Evolutionary conservation across 1,284 basidiomycete genomes (phyloP).

Genomic region (Sporisorium scitamineum): DNA sequence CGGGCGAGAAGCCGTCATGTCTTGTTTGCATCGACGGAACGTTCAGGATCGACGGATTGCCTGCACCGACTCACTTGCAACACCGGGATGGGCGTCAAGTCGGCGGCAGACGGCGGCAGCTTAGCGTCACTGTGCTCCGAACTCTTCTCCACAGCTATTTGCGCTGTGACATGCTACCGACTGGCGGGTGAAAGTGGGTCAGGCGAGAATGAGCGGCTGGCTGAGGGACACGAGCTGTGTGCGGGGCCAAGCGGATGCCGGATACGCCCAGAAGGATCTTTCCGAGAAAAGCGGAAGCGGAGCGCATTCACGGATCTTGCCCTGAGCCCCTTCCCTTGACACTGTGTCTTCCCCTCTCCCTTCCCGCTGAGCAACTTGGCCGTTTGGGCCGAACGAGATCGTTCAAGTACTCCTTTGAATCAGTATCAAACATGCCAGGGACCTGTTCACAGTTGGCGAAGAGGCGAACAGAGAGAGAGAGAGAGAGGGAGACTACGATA

Average conservation of each 20-base stretch:
- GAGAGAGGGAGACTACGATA: background rate
- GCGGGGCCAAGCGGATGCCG: slow-evolving; percentile 12
- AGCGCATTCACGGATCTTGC: slow-evolving; percentile 28
- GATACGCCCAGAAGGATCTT: slow-evolving; percentile 21
- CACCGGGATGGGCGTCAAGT: background rate
- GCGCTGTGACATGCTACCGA: background rate
- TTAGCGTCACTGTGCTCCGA: slow-evolving; percentile 15
- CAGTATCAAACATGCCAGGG: background rate
- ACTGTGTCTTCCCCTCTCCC: too few relatives aligned
- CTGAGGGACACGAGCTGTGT: background rate
- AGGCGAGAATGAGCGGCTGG: background rate
- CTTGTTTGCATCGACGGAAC: background rate
- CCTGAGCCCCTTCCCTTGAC: too few relatives aligned
- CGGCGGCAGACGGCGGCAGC: slow-evolving; percentile 1
- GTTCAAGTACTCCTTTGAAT: background rate
- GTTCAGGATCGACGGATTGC: slow-evolving; percentile 5
- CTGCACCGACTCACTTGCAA: background rate
- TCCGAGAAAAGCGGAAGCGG: slow-evolving; percentile 16
- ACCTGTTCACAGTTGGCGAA: background rate
- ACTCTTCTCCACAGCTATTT: slow-evolving; percentile 29
- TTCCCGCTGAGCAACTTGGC: too few relatives aligned
- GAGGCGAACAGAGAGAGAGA: background rate
- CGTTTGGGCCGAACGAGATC: background rate
- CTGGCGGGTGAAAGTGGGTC: slow-evolving; percentile 26
- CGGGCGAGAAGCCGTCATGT: slow-evolving; percentile 11